These are phyloP conservation scores for Corynespora cassiicola DNA, from an alignment of 2,329 filamentous ascomycete genomes.

Conservation along the genomic window DNA sequence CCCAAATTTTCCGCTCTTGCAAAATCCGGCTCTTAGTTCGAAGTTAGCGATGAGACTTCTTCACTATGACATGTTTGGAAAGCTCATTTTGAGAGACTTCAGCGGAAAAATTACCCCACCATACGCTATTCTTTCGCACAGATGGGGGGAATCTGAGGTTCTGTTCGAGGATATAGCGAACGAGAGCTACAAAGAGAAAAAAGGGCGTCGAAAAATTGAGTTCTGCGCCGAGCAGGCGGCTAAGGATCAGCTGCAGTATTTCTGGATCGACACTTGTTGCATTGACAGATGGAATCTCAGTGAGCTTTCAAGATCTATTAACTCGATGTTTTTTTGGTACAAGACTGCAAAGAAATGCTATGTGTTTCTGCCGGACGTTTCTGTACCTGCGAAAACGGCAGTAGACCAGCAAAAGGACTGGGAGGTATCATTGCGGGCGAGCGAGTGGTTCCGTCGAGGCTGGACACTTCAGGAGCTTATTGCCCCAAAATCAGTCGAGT, in stretches of 20 bases:
- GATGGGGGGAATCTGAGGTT: conserved; percentile 37
- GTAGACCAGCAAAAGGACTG: conserved; percentile 6
- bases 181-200: conserved; percentile 16
- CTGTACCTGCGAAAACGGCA: conserved; percentile 4
- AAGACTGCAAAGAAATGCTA: conserved; percentile 22
- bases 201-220: conserved; percentile 22
- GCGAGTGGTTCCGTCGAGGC: conserved; percentile 19
- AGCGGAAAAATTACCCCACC: conserved; percentile 15
- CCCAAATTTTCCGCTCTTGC: neutral
- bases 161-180: conserved; percentile 28
- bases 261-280: conserved; percentile 30
- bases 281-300: conserved; percentile 22
- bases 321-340: conserved; percentile 25
- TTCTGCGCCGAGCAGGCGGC: conserved; percentile 26
- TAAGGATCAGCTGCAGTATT: conserved; percentile 24
- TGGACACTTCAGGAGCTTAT: conserved; percentile 26
- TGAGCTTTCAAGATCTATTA: conserved; percentile 21
- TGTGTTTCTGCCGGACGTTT: conserved; percentile 25
- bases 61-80: conserved; percentile 10
- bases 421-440: conserved; percentile 19
- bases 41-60: conserved; percentile 20
- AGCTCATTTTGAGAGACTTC: conserved; percentile 18
- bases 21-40: no score
- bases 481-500: conserved; percentile 18
- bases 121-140: conserved; percentile 44